Evolutionary conservation across 305 asterid species (phyloP).

Genomic region (Lippia alba): DNA sequence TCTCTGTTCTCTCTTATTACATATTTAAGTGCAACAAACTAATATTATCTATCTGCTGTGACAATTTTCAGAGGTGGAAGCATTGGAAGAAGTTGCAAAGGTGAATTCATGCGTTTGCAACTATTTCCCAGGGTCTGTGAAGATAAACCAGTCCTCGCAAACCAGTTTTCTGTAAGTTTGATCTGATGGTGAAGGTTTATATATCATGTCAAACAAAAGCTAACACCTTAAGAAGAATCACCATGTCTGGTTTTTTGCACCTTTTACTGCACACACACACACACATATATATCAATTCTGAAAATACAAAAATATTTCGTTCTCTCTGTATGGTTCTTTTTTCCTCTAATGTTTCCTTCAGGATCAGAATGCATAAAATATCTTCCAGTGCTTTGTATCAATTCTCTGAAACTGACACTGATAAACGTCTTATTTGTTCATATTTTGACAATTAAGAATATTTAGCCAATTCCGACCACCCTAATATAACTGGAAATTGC

Average conservation of each 20-base stretch:
- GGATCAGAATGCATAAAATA: not conserved
- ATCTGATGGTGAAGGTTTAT: constrained; percentile 27
- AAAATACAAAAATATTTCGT: not conserved
- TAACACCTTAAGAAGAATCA: constrained; percentile 9
- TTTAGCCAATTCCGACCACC: not conserved
- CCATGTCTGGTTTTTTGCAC: constrained; percentile 1
- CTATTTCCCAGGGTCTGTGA: constrained; percentile 90
- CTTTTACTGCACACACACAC: not conserved
- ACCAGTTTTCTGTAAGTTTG: constrained; percentile 94
- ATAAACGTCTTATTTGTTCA: too few relatives aligned
- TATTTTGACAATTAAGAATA: not conserved
- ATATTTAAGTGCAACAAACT: not conserved
- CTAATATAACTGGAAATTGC: not conserved
- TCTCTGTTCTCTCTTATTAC: constrained; percentile 17
- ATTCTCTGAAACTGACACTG: too few relatives aligned
- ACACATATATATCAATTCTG: not conserved
- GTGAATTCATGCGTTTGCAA: constrained; percentile 94
- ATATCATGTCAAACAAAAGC: constrained; percentile 1
- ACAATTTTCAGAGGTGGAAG: constrained; percentile 85
- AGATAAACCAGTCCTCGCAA: constrained; percentile 81
- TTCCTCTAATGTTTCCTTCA: not conserved
- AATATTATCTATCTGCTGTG: constrained; percentile 32
- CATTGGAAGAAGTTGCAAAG: constrained; percentile 94
- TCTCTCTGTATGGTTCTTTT: not conserved
- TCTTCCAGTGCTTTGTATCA: not conserved